Conservation (phyloP, 106 monocot genomes). For the Phalaenopsis equestris region DNA sequence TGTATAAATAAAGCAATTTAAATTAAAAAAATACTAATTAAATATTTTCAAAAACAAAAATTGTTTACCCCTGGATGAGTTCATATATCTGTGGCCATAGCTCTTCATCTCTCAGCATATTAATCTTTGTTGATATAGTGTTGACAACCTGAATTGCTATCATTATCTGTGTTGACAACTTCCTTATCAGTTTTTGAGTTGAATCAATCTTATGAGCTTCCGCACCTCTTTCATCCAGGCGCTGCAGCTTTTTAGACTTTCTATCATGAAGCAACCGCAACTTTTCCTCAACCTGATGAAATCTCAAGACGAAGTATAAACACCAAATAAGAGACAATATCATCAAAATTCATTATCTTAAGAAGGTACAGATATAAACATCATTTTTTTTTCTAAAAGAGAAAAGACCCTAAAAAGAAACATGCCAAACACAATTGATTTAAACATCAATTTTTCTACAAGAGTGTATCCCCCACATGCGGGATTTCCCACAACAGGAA, state of each 20-base stretch:
- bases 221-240: conserved; percentile 73
- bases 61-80: conserved; percentile 71
- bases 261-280: conserved; percentile 57
- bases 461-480: no score
- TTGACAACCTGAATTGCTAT: conserved; percentile 76
- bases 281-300: conserved; percentile 70
- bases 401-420: neutral
- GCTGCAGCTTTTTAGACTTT: conserved; percentile 42
- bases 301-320: neutral
- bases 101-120: conserved; percentile 74
- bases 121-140: conserved; percentile 72
- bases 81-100: conserved; percentile 74
- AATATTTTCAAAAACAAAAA: neutral
- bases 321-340: neutral
- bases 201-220: conserved; percentile 61
- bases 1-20: neutral
- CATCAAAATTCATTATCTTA: neutral
- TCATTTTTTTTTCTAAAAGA: neutral
- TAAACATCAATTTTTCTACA: no score
- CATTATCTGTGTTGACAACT: conserved; percentile 70
- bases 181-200: conserved; percentile 44
- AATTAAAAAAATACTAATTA: neutral
- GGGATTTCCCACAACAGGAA: no score
- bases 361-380: neutral
- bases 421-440: neutral